Percentiles rank a stretch among this genome's conserved stretches.
These are phyloP conservation scores for Pseudognaphalium luteoalbum DNA, from an alignment of 129 eudicot genomes.

Conservation along the genomic window DNA sequence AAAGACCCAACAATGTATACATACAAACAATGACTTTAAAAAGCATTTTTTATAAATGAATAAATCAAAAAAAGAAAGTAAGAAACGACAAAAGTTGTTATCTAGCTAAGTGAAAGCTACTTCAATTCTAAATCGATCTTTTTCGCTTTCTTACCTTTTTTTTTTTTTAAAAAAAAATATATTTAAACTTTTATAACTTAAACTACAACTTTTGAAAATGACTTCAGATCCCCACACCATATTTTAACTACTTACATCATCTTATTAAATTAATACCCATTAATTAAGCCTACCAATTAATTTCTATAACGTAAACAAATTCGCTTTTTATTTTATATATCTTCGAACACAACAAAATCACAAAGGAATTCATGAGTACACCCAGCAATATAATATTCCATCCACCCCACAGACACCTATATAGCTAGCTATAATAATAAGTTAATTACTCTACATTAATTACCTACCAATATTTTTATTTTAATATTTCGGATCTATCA, in stretches of 20 bases:
- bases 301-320: constrained; percentile 1
- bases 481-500: too few relatives aligned
- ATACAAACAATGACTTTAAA: background rate
- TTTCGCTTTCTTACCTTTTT: background rate
- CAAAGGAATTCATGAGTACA: background rate
- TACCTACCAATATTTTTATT: too few relatives aligned
- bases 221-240: background rate
- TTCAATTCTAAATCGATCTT: constrained; percentile 19
- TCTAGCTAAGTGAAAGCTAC: constrained; percentile 2
- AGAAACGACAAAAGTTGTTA: constrained; percentile 15
- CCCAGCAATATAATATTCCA: background rate
- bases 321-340: background rate
- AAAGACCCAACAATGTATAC: background rate
- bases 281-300: background rate
- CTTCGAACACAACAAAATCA: constrained; percentile 11
- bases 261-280: too few relatives aligned
- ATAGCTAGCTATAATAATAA: background rate
- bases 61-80: background rate
- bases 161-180: background rate
- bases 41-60: background rate
- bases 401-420: background rate
- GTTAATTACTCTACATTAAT: background rate
- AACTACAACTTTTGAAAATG: constrained; percentile 4
- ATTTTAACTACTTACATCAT: background rate
- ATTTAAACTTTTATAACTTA: too few relatives aligned